These are phyloP conservation scores for Aspergillus brunneoviolaceus DNA, from an alignment of 2,329 filamentous ascomycete genomes.

Conservation along the genomic window DNA sequence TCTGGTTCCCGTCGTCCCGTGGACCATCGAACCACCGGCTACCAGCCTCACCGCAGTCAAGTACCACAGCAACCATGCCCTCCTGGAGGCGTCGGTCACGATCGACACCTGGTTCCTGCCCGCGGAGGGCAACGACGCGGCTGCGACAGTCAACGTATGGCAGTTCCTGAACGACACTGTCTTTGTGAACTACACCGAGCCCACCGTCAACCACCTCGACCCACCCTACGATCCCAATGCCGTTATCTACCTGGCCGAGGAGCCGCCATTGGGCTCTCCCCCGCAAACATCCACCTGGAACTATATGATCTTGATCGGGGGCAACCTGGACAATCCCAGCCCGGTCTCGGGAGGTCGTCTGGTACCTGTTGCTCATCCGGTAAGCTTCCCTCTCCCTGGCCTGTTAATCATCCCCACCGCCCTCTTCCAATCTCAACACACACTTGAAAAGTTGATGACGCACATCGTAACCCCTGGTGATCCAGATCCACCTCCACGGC, in stretches of 20 bases:
- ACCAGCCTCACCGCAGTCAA: background rate
- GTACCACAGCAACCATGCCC: background rate
- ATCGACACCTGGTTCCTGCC: background rate
- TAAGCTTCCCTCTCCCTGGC: background rate
- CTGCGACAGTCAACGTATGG: constrained; percentile 2
- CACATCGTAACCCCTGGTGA: background rate
- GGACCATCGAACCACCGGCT: background rate
- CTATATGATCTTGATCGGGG: constrained; percentile 10
- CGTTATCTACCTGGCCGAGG: background rate
- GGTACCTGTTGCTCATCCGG: constrained; percentile 6
- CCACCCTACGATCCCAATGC: background rate
- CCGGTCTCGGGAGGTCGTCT: background rate
- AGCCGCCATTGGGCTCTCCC: background rate
- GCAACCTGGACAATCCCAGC: background rate
- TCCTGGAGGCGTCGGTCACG: background rate
- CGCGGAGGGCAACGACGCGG: background rate
- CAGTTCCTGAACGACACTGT: background rate
- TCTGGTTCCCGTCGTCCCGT: background rate
- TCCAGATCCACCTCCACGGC: constrained; percentile 11
- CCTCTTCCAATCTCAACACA: no score
- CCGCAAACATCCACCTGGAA: constrained; percentile 1
- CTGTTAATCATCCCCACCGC: background rate
- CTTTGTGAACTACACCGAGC: constrained; percentile 5
- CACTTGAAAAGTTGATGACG: fast-evolving
- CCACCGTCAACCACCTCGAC: constrained; percentile 6